phyloP scores from a whole-genome alignment of 2,329 filamentous ascomycete species.

The Colletotrichum simmondsii region DNA sequence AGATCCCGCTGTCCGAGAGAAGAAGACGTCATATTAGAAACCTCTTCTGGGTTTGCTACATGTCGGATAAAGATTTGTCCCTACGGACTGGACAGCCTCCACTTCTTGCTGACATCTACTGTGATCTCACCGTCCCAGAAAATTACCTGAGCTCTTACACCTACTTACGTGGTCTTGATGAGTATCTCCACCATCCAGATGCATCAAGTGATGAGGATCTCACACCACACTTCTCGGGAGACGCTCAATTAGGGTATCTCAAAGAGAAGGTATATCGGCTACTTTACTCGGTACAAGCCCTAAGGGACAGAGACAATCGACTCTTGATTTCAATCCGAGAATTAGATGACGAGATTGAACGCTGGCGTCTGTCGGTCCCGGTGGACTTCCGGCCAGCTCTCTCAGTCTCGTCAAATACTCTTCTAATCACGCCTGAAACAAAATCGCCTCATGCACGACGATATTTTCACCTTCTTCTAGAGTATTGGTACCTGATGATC shows the following conservation, averaged over 20 bases:
- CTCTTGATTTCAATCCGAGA: slow-evolving; percentile 40
- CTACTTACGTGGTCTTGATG: background rate
- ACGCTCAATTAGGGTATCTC: background rate
- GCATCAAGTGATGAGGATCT: background rate
- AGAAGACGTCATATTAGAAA: slow-evolving; percentile 21
- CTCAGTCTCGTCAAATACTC: background rate
- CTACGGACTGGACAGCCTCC: slow-evolving; percentile 39
- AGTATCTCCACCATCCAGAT: fast-evolving
- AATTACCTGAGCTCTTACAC: background rate
- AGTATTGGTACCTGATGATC: slow-evolving; percentile 36
- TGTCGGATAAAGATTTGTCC: slow-evolving; percentile 41
- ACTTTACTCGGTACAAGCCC: background rate
- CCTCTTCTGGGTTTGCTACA: slow-evolving; percentile 43
- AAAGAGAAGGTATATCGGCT: slow-evolving; percentile 16
- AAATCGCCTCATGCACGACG: background rate
- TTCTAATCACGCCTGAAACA: background rate
- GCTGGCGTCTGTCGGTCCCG: slow-evolving; percentile 43
- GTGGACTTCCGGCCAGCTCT: slow-evolving; percentile 20
- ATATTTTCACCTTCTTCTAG: slow-evolving; percentile 32
- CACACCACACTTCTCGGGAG: background rate
- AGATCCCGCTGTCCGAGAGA: background rate
- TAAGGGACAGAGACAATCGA: background rate
- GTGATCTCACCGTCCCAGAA: background rate
- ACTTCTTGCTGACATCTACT: slow-evolving; percentile 19
- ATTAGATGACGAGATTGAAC: slow-evolving; percentile 45